phyloP scores from a whole-genome alignment of 345 rosid species.

The rapeseed (Brassica napus) region DNA sequence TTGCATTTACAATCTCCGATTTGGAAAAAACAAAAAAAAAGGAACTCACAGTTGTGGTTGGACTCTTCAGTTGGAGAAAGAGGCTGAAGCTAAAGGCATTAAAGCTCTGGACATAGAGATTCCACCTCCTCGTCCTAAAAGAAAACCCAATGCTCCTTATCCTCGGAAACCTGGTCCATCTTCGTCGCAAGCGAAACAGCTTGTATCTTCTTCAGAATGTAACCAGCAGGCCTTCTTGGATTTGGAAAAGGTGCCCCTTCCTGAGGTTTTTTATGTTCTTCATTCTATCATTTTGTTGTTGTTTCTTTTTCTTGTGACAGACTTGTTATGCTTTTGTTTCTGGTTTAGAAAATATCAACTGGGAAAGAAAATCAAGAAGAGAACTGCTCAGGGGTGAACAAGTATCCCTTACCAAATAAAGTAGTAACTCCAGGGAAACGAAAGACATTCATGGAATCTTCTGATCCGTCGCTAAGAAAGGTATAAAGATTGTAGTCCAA shows the following conservation, averaged over 20 bases:
- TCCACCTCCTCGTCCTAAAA: conserved; percentile 98
- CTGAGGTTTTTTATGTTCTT: conserved; percentile 50
- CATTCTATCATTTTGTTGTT: not conserved
- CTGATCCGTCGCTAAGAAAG: conserved; percentile 50
- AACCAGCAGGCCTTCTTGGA: conserved; percentile 47
- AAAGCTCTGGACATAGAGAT: conserved; percentile 84
- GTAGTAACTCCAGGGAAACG: not conserved
- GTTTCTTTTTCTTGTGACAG: conserved; percentile 16
- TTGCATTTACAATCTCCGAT: conserved; percentile 28
- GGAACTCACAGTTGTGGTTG: not conserved
- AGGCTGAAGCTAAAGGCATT: conserved; percentile 84
- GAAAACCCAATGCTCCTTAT: conserved; percentile 93
- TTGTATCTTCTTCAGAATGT: conserved; percentile 43
- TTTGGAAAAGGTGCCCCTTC: conserved; percentile 63
- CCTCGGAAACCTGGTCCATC: conserved; percentile 71
- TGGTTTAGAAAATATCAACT: conserved; percentile 51
- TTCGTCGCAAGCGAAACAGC: conserved; percentile 43
- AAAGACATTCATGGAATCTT: not conserved
- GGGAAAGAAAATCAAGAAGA: conserved; percentile 62
- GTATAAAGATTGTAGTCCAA: conserved; percentile 40
- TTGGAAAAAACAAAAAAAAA: not conserved
- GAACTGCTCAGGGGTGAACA: conserved; percentile 63
- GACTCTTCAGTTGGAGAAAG: conserved; percentile 81
- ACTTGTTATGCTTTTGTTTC: conserved; percentile 11
- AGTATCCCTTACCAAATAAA: conserved; percentile 46